phyloP scores from a whole-genome alignment of 2,329 filamentous ascomycete genomes.

The Penicillium sp. region DNA sequence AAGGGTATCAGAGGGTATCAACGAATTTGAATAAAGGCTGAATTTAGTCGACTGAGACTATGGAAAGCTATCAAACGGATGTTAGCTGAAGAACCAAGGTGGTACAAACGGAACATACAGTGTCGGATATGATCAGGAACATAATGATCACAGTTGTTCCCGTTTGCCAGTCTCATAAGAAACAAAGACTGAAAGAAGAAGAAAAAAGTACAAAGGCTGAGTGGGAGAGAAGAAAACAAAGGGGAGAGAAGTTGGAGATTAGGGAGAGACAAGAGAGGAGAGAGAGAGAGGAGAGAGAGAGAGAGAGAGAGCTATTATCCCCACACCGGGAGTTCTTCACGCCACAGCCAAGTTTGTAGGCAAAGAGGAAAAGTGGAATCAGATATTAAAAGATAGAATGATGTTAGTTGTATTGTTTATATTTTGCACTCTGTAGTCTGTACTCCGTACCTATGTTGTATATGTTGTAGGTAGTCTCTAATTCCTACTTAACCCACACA shows the following conservation, averaged over 20 bases:
- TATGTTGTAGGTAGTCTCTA: too few relatives aligned
- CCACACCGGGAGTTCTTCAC: constrained; percentile 1
- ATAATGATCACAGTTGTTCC: constrained; percentile 17
- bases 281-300: neutral
- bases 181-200: constrained; percentile 1
- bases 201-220: neutral
- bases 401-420: neutral
- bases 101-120: constrained; percentile 17
- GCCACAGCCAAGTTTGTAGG: neutral
- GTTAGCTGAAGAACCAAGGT: constrained; percentile 14
- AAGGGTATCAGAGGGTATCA: constrained; percentile 8
- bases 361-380: neutral
- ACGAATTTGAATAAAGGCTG: constrained; percentile 19
- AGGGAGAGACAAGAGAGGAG: neutral
- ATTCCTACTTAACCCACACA: too few relatives aligned
- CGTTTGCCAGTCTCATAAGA: constrained; percentile 22
- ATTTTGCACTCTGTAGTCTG: too few relatives aligned
- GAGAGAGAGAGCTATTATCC: neutral
- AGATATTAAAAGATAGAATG: neutral
- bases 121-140: constrained; percentile 15
- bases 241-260: neutral
- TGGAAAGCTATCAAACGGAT: constrained; percentile 19
- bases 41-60: constrained; percentile 19
- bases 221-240: neutral
- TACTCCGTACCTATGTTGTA: too few relatives aligned